Evolutionary conservation across 805 yeast species (phyloP), one percentile per base, ranked within the genome.

Genomic region (Metschnikowia bowlesiae): DNA sequence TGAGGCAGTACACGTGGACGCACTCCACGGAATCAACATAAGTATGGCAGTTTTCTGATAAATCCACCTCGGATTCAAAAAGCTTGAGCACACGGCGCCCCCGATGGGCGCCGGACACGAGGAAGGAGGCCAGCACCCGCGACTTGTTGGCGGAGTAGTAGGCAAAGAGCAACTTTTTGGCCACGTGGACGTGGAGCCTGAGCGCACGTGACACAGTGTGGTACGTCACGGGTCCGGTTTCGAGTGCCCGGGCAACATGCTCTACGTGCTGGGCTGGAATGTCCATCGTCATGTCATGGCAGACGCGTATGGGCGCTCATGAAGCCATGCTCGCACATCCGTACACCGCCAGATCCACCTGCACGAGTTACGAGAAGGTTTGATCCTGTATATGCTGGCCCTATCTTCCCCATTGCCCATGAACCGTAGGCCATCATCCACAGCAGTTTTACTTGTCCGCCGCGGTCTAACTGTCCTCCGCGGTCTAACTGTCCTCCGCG

Each of bases 1-100:
- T 54, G 34, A 78, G 52, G 28, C 78, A 54, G 57, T 76, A 78
- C 0, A 78, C 67, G 44, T 69, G 76, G 7, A 76, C 61, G 2
- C 72, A 58, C 10, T 57, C 50, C 0, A 78, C 55, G 1, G 53
- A 44, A 5, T 62, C 69, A 50, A 75, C 74, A 7, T 30, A 34
- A 2, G 29, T 14, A 1, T 56, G 55, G 43, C 66, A 53, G 10
- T 58, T 61, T 3, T 63, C 65, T 2, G 54, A 59, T 26, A 70
- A 50, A 8, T 58, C 61, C 1, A 47, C 47, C 9, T 60, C 71
- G 57, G 50, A 66, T 7, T 55, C 61, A 48, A 55, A 56, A 34
- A 62, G 50, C 50, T 63, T 63, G 40, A 68, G 54, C 32, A 57
- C 50, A 2, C 48, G 35, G 10, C 35, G 56, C 3, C 53, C 54